These are phyloP conservation scores for Boletus subcaerulescens DNA, from an alignment of 768 basidiomycete species.

Conservation along the genomic window DNA sequence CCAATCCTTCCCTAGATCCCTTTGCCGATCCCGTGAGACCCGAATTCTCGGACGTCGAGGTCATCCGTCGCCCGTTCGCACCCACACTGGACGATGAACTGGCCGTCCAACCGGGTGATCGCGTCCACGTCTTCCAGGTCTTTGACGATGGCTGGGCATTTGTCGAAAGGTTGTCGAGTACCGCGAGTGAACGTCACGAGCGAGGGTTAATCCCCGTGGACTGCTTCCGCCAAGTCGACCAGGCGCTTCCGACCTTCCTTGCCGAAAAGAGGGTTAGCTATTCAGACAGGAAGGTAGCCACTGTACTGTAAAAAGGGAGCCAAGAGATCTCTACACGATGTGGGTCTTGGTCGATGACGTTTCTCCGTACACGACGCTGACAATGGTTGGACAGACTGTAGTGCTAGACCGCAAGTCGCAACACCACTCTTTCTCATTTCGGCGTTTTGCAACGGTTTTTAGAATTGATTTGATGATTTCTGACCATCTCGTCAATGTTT, in stretches of 20 bases:
- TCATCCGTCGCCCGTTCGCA: slow-evolving; percentile 52
- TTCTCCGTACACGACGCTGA: background rate
- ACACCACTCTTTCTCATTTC: too few relatives aligned
- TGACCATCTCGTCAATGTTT: too few relatives aligned
- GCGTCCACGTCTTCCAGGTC: slow-evolving; percentile 47
- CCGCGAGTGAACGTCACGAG: slow-evolving; percentile 1
- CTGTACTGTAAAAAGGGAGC: background rate
- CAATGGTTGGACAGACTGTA: background rate
- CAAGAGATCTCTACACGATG: background rate
- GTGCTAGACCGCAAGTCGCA: too few relatives aligned
- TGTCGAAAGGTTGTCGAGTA: slow-evolving; percentile 43
- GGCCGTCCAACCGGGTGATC: slow-evolving; percentile 46
- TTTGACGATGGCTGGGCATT: slow-evolving; percentile 75
- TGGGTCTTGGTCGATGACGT: background rate
- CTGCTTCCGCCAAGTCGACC: slow-evolving; percentile 51
- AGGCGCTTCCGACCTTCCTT: slow-evolving; percentile 48
- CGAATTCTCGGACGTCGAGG: slow-evolving; percentile 43
- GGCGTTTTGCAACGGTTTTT: too few relatives aligned
- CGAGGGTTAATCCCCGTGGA: slow-evolving; percentile 68
- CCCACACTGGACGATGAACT: slow-evolving; percentile 62
- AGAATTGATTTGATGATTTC: too few relatives aligned
- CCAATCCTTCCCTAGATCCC: slow-evolving; percentile 28
- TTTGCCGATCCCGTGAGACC: slow-evolving; percentile 32
- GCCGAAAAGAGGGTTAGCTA: slow-evolving; percentile 47
- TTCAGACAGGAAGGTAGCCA: background rate